Evolutionary conservation across 2,329 filamentous ascomycete species (phyloP).

Genomic region (Sporothrix globosa): DNA sequence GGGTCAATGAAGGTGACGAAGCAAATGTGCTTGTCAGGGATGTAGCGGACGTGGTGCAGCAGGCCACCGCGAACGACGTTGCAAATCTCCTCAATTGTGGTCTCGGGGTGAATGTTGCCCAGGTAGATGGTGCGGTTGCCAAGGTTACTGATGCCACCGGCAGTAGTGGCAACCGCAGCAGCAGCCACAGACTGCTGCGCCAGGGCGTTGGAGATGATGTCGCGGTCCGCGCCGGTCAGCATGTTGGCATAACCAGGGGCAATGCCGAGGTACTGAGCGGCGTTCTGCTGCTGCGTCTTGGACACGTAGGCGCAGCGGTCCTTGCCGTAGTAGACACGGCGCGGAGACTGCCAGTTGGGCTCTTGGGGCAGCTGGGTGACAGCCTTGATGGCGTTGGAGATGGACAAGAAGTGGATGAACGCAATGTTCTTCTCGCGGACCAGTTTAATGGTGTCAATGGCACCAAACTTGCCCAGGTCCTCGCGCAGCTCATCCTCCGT

Average conservation of each 20-base stretch:
- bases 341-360: conserved; percentile 92
- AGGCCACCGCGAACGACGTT: conserved; percentile 96
- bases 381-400: conserved; percentile 97
- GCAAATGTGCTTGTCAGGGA: conserved; percentile 99
- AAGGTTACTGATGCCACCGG: conserved; percentile 94
- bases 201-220: conserved; percentile 92
- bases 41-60: conserved; percentile 97
- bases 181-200: conserved; percentile 97
- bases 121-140: conserved; percentile 98
- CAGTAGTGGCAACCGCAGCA: conserved; percentile 92
- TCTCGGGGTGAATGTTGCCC: conserved; percentile 98
- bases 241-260: conserved; percentile 96
- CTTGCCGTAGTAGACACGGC: conserved; percentile 97
- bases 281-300: conserved; percentile 99
- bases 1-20: conserved; percentile 99
- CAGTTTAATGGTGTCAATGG: conserved; percentile 96
- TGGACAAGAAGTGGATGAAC: conserved; percentile 96
- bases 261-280: conserved; percentile 95
- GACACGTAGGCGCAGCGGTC: conserved; percentile 98
- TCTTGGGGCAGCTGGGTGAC: conserved; percentile 96
- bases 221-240: conserved; percentile 91
- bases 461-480: conserved; percentile 92
- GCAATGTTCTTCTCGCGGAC: conserved; percentile 97
- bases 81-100: conserved; percentile 98
- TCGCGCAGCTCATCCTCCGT: conserved; percentile 90